Evolutionary conservation across 1,284 basidiomycete genomes (phyloP), one percentile per base, ranked within the genome.

Genomic region (Cutaneotrichosporon sp.): DNA sequence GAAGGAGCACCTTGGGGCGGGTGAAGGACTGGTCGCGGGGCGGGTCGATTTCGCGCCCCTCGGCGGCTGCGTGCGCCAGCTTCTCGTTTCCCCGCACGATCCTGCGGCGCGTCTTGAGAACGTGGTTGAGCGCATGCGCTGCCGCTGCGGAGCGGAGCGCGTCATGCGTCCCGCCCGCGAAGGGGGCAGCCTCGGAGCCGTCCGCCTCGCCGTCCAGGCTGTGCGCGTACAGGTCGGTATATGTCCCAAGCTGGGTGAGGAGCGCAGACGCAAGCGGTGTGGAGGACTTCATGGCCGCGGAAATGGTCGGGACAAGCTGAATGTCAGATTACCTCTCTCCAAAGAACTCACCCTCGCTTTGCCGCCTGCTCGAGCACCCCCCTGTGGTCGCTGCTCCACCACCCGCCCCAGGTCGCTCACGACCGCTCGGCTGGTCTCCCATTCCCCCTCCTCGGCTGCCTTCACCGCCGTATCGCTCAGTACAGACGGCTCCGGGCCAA

Each of bases 21-120:
- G 93, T 97, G 76, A 97, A 98, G 20, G 94, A 93, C 79, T 97
- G 94, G 70, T 98, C 94, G 72, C 90, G 87, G 7, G 90, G 82
- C 39, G 68, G 57, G 57, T 90, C 87, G 67, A 84, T 82, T 19
- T 63, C 61, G 12, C 38, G 37, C 25, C 47, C 55, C 24, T 48
- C 47, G 11, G 52, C 57, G 2, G 79, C 71, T 5, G 83, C 82
- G 59, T 84, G 81, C 0, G 86, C 81, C 12, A 97, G 80, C 42
- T 85, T 84, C 62, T 97, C 91, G 67, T 97, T 97, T 73, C 94
- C 96, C 70, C 93, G 93, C 16, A 97, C 79, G n/a, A 98, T 81
- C 8, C 84, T 81, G 12, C 87, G 83, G n/a, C 94, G 86, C 60
- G 93, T 97, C 91, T 87, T 93, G 48, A 84, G 82, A 45, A 92